phyloP scores from a whole-genome alignment of 2,329 filamentous ascomycete species.

The Hirsutella rhossiliensis region DNA sequence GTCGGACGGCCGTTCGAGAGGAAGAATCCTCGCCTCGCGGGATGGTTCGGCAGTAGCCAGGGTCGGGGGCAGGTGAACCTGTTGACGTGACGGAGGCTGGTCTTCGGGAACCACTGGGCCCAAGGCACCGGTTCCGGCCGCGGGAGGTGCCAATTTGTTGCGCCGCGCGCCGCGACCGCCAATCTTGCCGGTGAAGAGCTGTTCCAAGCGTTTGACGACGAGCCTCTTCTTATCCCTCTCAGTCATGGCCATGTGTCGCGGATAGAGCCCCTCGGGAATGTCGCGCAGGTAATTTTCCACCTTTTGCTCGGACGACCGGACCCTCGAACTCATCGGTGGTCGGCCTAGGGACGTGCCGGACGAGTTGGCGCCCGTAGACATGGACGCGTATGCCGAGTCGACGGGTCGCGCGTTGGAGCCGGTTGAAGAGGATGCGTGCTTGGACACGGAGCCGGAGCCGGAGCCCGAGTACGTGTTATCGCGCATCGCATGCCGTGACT shows the following conservation, averaged over 20 bases:
- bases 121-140: slow-evolving; percentile 1
- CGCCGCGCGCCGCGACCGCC: slow-evolving; percentile 24
- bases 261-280: slow-evolving; percentile 58
- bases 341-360: slow-evolving; percentile 26
- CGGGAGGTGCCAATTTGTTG: slow-evolving; percentile 10
- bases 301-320: slow-evolving; percentile 40
- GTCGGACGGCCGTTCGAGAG: slow-evolving; percentile 15
- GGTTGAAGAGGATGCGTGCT: slow-evolving; percentile 40
- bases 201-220: slow-evolving; percentile 65
- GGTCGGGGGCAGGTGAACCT: slow-evolving; percentile 23
- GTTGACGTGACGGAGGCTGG: slow-evolving; percentile 10
- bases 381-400: slow-evolving; percentile 58
- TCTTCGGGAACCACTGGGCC: slow-evolving; percentile 15
- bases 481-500: slow-evolving; percentile 25
- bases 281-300: slow-evolving; percentile 61
- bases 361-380: slow-evolving; percentile 39
- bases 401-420: slow-evolving; percentile 40
- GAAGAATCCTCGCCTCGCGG: slow-evolving; percentile 38
- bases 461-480: slow-evolving; percentile 27
- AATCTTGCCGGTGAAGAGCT: slow-evolving; percentile 67
- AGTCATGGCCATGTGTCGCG: slow-evolving; percentile 48
- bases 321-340: slow-evolving; percentile 21
- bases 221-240: slow-evolving; percentile 67
- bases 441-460: slow-evolving; percentile 29
- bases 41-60: slow-evolving; percentile 18